A percentile compares a stretch with the other conserved stretches of the same genome.
Evolutionary conservation across 1,284 basidiomycete species (phyloP).

Genomic region (Athelia sp.): DNA sequence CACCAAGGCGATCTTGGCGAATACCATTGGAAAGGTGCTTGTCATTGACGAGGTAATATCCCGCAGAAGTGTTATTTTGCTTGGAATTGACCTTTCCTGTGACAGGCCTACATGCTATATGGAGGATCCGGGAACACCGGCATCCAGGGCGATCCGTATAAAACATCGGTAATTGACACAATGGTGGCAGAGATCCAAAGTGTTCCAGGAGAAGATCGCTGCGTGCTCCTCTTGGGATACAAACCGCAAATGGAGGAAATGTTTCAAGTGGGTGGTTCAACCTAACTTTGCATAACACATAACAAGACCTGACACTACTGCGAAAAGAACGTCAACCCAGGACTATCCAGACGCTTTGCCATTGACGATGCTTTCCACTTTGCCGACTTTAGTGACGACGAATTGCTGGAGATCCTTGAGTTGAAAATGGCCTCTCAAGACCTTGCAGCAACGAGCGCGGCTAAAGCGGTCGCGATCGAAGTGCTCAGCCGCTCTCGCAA

Average conservation of each 20-base stretch:
- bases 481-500: conserved; percentile 44
- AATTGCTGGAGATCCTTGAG: conserved; percentile 48
- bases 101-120: conserved; percentile 64
- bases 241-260: conserved; percentile 60
- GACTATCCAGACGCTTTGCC: conserved; percentile 55
- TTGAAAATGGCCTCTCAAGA: conserved; percentile 53
- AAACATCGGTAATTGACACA: conserved; percentile 65
- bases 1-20: conserved; percentile 55
- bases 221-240: conserved; percentile 61
- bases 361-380: conserved; percentile 67
- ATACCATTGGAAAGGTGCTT: conserved; percentile 55
- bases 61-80: not conserved
- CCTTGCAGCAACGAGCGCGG: conserved; percentile 47
- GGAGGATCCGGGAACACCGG: conserved; percentile 29
- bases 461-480: conserved; percentile 51
- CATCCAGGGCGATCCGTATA: conserved; percentile 40
- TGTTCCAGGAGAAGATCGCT: conserved; percentile 61
- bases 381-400: conserved; percentile 51
- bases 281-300: not conserved
- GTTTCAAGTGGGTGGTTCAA: conserved; percentile 49
- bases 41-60: conserved; percentile 58
- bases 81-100: not conserved
- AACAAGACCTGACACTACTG: conserved; percentile 1
- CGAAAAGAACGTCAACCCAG: conserved; percentile 61
- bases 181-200: conserved; percentile 69